Evolutionary conservation across 2,329 filamentous ascomycete species (phyloP), one percentile per base, ranked within the genome.

Genomic region (Aspergillus costaricaensis): DNA sequence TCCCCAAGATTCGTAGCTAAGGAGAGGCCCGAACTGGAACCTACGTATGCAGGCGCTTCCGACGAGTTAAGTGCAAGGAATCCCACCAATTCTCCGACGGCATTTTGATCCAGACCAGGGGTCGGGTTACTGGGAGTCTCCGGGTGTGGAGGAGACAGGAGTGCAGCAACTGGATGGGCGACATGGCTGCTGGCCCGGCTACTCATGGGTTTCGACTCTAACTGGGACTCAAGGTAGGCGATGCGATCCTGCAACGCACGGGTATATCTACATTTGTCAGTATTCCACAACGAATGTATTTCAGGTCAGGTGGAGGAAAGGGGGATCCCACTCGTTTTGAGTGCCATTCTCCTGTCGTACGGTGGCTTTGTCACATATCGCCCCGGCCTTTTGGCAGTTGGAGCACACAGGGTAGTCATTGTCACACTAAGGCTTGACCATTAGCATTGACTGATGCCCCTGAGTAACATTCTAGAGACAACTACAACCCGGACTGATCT

Each of bases 1-100:
- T 82, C 80, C 21, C 81, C 80, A 7, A 84, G 72, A 62, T 83
- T 81, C 8, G 80, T 74, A 5, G 82, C 82, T 48, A 84, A 66
- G 14, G 80, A 78, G 32, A 83, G 74, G 8, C 81, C 81, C 10
- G 80, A 82, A 19, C 81, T 82, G 8, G 80, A 78, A 23, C 80
- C 80, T 23, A 83, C 77, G 64, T 84, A 83, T 23, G 80, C 79
- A 15, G 79, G 79, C 6, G 81, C 79, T 60, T 82, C 81, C 5
- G 70, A 70, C 1, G 72, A 70, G 55, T 79, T 82, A 32, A 81
- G 70, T 12, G 80, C 80, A 17, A 83, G 72, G 25, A 83, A 78
- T 1, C 81, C 81, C n/a, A 83, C 80, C 7, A 82, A 77, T 57
- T 83, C 81, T 6, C 74, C 72, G 2, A 76, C 66, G 0, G 73